Base-by-base conservation (phyloP, 2,329 filamentous ascomycete species). In the Cytospora leucostoma region DNA sequence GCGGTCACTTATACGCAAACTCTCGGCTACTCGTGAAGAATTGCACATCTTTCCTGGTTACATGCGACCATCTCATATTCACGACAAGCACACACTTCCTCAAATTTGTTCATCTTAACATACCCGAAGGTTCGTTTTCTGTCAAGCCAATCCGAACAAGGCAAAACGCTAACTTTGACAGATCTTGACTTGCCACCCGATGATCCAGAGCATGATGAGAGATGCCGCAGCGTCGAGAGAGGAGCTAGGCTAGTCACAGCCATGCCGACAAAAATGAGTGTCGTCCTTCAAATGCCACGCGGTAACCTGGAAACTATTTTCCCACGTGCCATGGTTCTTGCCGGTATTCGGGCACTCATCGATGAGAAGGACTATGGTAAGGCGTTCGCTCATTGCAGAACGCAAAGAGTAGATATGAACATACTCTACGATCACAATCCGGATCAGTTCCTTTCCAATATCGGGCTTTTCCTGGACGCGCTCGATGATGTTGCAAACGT, bases 371-470 rank as follows among this genome's bases (percentile, higher is more conserved):
- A 95, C 70, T 99, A 97, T 72, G 86, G 84, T 56, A 86, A 85
- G 58, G 95, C 95, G 0, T 99, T 97, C 73, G 80, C 90, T 27
- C 89, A 92, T 66, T 98, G 95, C 73, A 88, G 95, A 57, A 94
- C 88, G 27, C 96, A 99, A 74, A 87, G 96, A 69, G 95, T 99
- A 0, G 95, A 99, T 72, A 93, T 98, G 90, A 99, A 99, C 72
- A 94, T 99, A 66, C 80, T 99, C 2, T 94, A 96, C 71, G 95
- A 99, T 72, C 92, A 98, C 76, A 87, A 88, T n/a, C 92, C 94
- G 0, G 82, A 88, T 44, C 91, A 96, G 68, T 97, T 99, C 73
- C 82, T 97, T 73, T 79, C 83, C 4, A 91, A 88, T 67, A 84
- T 97, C 12, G 81, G 82, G 0, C 75, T 91, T 0, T 96, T 99